Conservation (phyloP, 345 rosid species). For the Passiflora organensis region DNA sequence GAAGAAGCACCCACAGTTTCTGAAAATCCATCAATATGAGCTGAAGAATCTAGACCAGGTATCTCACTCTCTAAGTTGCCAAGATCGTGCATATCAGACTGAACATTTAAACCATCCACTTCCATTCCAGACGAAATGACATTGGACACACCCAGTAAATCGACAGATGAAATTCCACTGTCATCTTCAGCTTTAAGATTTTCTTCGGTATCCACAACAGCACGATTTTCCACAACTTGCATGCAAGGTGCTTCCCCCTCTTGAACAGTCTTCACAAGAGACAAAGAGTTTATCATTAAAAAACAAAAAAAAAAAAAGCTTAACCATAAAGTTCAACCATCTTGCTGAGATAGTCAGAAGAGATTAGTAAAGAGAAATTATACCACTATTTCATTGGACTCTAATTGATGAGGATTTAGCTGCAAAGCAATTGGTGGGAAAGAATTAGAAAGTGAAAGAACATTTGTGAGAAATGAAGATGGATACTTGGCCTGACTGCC, state of each 20-base stretch:
- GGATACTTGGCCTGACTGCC: conserved; percentile 65
- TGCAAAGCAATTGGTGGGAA: conserved; percentile 68
- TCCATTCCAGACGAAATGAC: conserved; percentile 35
- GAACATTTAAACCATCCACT: conserved; percentile 24
- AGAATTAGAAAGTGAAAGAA: conserved; percentile 68
- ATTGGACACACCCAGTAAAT: conserved; percentile 42
- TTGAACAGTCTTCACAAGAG: conserved; percentile 31
- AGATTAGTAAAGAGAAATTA: not conserved
- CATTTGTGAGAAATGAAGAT: conserved; percentile 60
- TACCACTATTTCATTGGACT: conserved; percentile 40
- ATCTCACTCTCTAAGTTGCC: conserved; percentile 57
- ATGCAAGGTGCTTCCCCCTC: conserved; percentile 43
- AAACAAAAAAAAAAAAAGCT: not conserved
- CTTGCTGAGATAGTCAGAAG: not conserved
- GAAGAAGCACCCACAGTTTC: conserved; percentile 53
- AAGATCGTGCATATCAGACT: conserved; percentile 38
- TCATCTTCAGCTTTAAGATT: conserved; percentile 43
- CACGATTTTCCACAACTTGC: conserved; percentile 20
- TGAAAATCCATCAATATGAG: conserved; percentile 45
- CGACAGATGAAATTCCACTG: conserved; percentile 25
- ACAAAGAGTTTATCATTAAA: conserved; percentile 15
- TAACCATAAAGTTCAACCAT: not conserved
- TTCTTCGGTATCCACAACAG: conserved; percentile 22
- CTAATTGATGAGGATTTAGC: conserved; percentile 32
- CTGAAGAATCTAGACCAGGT: conserved; percentile 77